Conservation (phyloP, 176 grass and related monocot genomes). For the Oryza coarctata region DNA sequence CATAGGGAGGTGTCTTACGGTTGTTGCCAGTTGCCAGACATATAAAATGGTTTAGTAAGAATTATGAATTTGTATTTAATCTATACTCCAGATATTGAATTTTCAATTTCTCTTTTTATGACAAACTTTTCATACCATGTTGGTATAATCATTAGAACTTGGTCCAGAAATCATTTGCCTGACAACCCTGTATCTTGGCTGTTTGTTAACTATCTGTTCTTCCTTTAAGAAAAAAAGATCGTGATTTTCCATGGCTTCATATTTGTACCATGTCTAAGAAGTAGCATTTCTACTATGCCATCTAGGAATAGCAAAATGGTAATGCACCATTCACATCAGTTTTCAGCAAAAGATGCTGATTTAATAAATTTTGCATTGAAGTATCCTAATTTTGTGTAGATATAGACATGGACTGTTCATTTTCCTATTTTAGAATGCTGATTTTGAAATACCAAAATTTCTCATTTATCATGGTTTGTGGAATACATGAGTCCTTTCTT, state of each 20-base stretch:
- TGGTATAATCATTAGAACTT: conserved; percentile 21
- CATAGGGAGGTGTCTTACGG: background rate
- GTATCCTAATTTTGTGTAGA: background rate
- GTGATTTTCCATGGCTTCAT: background rate
- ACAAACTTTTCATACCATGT: conserved; percentile 9
- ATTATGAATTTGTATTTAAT: background rate
- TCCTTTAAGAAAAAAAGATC: background rate
- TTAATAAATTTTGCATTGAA: background rate
- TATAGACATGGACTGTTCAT: background rate
- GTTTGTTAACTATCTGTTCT: background rate
- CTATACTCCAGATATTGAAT: background rate
- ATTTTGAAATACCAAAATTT: background rate
- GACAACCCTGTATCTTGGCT: background rate
- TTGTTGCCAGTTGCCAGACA: conserved; percentile 8
- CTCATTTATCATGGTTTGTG: background rate
- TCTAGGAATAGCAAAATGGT: background rate
- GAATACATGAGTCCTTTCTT: background rate
- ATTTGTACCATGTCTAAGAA: background rate
- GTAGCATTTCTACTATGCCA: background rate
- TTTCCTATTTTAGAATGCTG: background rate
- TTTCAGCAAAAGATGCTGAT: background rate
- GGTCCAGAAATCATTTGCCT: background rate
- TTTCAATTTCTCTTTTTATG: background rate
- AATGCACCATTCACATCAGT: background rate
- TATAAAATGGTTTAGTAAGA: background rate